phyloP scores from a whole-genome alignment of 495 filamentous ascomycete species.

The Neurospora sp. region DNA sequence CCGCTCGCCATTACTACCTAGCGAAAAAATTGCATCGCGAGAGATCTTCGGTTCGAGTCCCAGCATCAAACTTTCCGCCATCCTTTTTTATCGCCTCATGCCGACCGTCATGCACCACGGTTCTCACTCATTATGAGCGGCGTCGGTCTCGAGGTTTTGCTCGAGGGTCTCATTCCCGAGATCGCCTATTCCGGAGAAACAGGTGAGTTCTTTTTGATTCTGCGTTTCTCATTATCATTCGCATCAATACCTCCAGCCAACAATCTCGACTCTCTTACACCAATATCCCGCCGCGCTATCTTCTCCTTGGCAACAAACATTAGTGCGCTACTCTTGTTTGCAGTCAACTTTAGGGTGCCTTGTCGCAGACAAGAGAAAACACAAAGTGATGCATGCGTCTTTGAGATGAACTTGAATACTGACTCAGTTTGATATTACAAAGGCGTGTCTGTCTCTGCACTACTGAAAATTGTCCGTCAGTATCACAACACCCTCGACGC shows the following conservation, averaged over 20 bases:
- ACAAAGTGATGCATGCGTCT: not conserved
- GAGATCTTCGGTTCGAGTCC: slow-evolving; percentile 1
- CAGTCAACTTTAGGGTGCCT: not conserved
- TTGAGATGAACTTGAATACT: slow-evolving; percentile 1
- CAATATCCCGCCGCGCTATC: not conserved
- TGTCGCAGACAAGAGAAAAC: not conserved
- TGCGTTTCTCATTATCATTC: not conserved
- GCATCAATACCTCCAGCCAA: not conserved
- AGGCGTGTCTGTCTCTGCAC: slow-evolving; percentile 17
- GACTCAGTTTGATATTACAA: not conserved
- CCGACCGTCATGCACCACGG: not conserved
- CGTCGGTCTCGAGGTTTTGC: slow-evolving; percentile 55
- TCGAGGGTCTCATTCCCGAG: slow-evolving; percentile 60
- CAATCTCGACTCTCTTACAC: not conserved
- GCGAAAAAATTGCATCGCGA: not conserved
- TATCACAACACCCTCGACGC: slow-evolving; percentile 14
- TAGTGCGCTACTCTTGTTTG: not conserved
- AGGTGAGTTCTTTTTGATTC: slow-evolving; percentile 45
- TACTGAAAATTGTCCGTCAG: slow-evolving; percentile 21
- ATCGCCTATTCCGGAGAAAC: slow-evolving; percentile 57
- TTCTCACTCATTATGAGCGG: slow-evolving; percentile 43
- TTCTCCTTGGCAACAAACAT: not conserved
- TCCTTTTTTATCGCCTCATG: slow-evolving; percentile 2
- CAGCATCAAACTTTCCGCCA: not conserved
- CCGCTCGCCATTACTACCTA: not conserved